Evolutionary conservation across 805 yeast genomes (phyloP), one percentile per base, ranked within the genome.

Genomic region (Schwanniomyces pseudopolymorphus): DNA sequence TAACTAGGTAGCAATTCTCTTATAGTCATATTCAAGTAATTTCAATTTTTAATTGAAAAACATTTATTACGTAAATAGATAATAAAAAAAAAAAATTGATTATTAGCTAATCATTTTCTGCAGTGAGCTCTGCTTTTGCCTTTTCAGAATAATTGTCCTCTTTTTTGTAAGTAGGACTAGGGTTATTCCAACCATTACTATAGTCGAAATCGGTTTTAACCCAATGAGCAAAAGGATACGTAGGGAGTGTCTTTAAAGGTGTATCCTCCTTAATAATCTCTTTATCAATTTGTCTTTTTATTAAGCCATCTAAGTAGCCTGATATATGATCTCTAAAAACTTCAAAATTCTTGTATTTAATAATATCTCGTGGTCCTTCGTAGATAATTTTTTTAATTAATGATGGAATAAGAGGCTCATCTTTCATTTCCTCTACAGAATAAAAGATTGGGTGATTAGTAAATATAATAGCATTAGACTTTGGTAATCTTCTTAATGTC

Each of bases 361-460:
- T 64, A 49, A 85, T 85, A 42, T 76, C 78, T 50, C 79, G 82
- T 8, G 89, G 89, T 0, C 81, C 89, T 60, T 84, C 89, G 51
- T 67, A 79, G 27, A 85, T 67, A 42, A 83, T 80, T 55, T 82
- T 84, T 57, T 78, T 77, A 41, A 85, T 61, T 41, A 85, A 87
- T 2, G 96, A 85, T 3, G 96, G 85, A 41, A 91, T 85, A 47
- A 89, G 63, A 1, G 88, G 81, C 52, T 85, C 95, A 19, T 88
- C 96, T 54, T 84, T 87, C 67, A 83, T 79, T 46, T 87, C 92
- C 33, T 86, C 91, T 36, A 87, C 80, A 2, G 86, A 79, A 63
- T 87, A 87, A 59, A 84, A 86, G n/a, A 84, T 73, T 4, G 90
- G 91, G 59, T 85, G 91, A 59, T 85, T 85, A 22, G 89, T 82